Evolutionary conservation across 2,329 filamentous ascomycete species (phyloP), one percentile per base, ranked within the genome.

Genomic region (Aspergillus sp.): DNA sequence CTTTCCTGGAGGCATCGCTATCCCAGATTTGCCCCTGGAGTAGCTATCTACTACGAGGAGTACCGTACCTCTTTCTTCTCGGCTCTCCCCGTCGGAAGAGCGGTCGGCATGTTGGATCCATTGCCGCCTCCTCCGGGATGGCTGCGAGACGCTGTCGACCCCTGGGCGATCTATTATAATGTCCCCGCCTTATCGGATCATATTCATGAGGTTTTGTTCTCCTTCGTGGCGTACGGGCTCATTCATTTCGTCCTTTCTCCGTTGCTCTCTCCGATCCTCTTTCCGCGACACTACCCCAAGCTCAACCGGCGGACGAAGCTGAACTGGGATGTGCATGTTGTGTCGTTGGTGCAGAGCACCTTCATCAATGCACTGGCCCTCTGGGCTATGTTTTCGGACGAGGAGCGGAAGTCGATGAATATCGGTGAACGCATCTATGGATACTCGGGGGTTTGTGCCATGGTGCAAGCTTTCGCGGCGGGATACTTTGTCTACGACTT

Each of bases 261-360:
- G 5, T 72, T 73, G 54, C 67, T 88, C 58, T 87, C 84, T 49
- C 73, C 75, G 54, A 65, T 72, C 60, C 74, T 88, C 59, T 84
- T 85, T 66, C 84, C 85, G 18, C 71, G 75, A 49, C 78, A 78
- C 65, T 89, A 89, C 71, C 72, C 77, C 39, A 74, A 77, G 11
- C 78, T 89, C 65, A 81, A 77, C 60, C 71, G 71, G 24, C 82
- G 85, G 52, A 88, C 85, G 1, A 81, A 80, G 64, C 75, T 88
- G 54, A 88, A 87, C 75, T 89, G 86, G 86, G 83, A 89, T 73
- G 85, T 88, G 7, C 86, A 89, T 68, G 82, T 88, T 56, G 86
- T 88, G 47, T 85, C 83, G 0, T 78, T 89, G 47, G 76, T 86
- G 39, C 86, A 89, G 75, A 82, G 81, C 61, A 76, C 79, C 9